Conservation (phyloP, 2,329 filamentous ascomycete genomes). For the Colletotrichum coccodes region DNA sequence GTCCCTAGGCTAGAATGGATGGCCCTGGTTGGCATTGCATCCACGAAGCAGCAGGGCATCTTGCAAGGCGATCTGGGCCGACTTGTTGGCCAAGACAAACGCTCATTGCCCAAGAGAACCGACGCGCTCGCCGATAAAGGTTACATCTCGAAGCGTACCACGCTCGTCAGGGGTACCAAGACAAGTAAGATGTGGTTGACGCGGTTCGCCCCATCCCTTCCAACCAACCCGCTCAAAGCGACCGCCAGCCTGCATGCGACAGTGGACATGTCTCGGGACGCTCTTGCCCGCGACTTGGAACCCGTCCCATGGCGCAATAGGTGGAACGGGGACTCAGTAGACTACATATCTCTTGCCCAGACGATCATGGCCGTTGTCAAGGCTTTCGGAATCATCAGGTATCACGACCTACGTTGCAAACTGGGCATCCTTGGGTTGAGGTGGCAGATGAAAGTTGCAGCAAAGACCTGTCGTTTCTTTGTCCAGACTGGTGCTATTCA, state of each 20-base stretch:
- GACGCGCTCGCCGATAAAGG: slow-evolving; percentile 68
- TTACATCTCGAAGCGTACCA: slow-evolving; percentile 70
- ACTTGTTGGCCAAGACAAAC: slow-evolving; percentile 70
- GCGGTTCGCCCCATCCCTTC: slow-evolving; percentile 60
- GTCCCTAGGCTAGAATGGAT: slow-evolving; percentile 69
- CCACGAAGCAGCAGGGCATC: slow-evolving; percentile 63
- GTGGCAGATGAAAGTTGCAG: slow-evolving; percentile 70
- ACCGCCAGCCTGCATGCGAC: slow-evolving; percentile 6
- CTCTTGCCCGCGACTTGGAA: slow-evolving; percentile 51
- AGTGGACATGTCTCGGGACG: slow-evolving; percentile 40
- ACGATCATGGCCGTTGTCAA: slow-evolving; percentile 67
- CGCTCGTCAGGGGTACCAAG: slow-evolving; percentile 67
- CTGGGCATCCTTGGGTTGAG: slow-evolving; percentile 63
- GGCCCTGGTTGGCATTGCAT: slow-evolving; percentile 67
- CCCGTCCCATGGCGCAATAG: slow-evolving; percentile 65
- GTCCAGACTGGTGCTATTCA: slow-evolving; percentile 64
- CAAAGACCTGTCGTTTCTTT: slow-evolving; percentile 68
- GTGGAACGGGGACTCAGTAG: slow-evolving; percentile 69
- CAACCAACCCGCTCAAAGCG: slow-evolving; percentile 39
- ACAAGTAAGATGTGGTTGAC: slow-evolving; percentile 72
- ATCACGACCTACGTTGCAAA: slow-evolving; percentile 67
- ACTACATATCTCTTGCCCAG: slow-evolving; percentile 66
- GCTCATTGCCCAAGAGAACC: slow-evolving; percentile 70
- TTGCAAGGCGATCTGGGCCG: slow-evolving; percentile 69
- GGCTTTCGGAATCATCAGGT: slow-evolving; percentile 67